These are phyloP conservation scores for Acer yangbiense DNA, from an alignment of 345 rosid genomes.

Conservation along the genomic window DNA sequence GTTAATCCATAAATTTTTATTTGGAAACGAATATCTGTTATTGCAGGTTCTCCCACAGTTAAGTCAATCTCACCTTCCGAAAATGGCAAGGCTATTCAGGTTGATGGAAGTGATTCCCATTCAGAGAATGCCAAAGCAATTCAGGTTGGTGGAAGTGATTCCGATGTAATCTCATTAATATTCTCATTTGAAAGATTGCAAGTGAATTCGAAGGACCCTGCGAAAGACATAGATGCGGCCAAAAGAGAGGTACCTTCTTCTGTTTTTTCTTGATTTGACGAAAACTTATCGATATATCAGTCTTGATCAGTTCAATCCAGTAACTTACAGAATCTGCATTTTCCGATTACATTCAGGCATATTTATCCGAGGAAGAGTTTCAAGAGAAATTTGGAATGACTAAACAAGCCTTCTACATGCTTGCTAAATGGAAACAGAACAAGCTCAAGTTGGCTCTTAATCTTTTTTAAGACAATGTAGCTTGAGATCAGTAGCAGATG, in stretches of 20 bases:
- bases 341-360: constrained; percentile 41
- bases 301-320: neutral
- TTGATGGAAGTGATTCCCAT: constrained; percentile 16
- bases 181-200: constrained; percentile 55
- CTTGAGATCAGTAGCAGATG: neutral
- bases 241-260: constrained; percentile 64
- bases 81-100: constrained; percentile 20
- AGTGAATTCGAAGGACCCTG: constrained; percentile 57
- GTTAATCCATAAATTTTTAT: neutral
- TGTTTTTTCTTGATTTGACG: neutral
- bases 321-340: neutral
- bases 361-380: constrained; percentile 60
- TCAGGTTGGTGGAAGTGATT: constrained; percentile 26
- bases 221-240: constrained; percentile 50
- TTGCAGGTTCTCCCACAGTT: constrained; percentile 45
- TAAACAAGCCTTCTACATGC: constrained; percentile 46
- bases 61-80: constrained; percentile 22
- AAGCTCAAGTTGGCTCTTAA: constrained; percentile 62
- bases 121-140: constrained; percentile 18
- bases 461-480: constrained; percentile 45
- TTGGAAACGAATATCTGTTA: neutral
- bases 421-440: constrained; percentile 78
- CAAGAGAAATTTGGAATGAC: constrained; percentile 53
- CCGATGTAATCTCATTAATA: constrained; percentile 30
- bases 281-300: neutral